A percentile compares a stretch with the other conserved stretches of the same genome.
Conservation (phyloP, 106 monocot genomes). For the Amphibolis antarctica region DNA sequence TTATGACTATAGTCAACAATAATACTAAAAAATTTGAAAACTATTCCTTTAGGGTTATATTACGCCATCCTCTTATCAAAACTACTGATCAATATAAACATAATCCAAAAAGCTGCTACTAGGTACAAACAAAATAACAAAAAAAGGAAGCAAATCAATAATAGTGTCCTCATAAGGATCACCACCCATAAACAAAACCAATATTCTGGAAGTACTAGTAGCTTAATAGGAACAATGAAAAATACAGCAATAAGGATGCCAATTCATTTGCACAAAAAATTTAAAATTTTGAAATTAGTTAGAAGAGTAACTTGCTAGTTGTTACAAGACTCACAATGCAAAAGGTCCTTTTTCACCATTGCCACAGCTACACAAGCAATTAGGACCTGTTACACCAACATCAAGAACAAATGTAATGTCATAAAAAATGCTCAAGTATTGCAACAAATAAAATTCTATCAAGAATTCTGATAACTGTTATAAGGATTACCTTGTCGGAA, state of each 20-base stretch:
- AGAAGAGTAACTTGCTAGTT: too few species aligned
- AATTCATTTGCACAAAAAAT: neutral
- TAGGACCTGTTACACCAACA: slow-evolving; percentile 49
- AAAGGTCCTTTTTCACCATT: slow-evolving; percentile 78
- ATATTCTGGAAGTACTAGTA: neutral
- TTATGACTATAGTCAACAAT: too few species aligned
- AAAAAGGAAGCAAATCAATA: too few species aligned
- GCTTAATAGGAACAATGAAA: neutral
- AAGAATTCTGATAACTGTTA: neutral
- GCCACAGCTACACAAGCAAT: slow-evolving; percentile 84
- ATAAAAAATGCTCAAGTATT: neutral
- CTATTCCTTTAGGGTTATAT: too few species aligned
- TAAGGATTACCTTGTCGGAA: slow-evolving; percentile 71
- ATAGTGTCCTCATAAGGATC: too few species aligned
- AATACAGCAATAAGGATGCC: neutral
- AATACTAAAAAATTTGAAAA: too few species aligned
- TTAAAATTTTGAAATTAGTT: neutral
- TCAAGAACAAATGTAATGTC: neutral
- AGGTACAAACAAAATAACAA: too few species aligned
- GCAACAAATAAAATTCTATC: neutral
- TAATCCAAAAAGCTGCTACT: too few species aligned
- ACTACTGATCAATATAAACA: too few species aligned
- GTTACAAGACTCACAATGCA: slow-evolving; percentile 87
- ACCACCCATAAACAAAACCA: too few species aligned
- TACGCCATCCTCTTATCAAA: too few species aligned